Percentiles rank a stretch among this genome's conserved stretches.
These are phyloP conservation scores for Rhodamnia argentea DNA, from an alignment of 345 rosid species.

Conservation along the genomic window DNA sequence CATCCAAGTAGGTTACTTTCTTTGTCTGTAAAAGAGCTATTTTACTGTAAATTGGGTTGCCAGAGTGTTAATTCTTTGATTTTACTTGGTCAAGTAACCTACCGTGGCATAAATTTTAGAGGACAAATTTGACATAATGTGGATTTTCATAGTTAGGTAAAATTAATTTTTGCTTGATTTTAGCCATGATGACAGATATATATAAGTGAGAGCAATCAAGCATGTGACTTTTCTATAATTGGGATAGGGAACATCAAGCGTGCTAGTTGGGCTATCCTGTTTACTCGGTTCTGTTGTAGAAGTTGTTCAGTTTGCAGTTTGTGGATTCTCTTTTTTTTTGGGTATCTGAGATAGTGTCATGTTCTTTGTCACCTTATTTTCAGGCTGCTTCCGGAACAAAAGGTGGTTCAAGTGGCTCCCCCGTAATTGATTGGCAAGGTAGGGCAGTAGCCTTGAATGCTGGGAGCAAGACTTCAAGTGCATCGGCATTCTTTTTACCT, in stretches of 20 bases:
- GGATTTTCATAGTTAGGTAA: not conserved
- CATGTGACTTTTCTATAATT: not conserved
- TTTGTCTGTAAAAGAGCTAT: not conserved
- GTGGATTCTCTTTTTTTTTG: not conserved
- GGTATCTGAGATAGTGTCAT: not conserved
- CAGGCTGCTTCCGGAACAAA: conserved; percentile 98
- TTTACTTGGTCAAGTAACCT: not conserved
- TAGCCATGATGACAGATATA: not conserved
- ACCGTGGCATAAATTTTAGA: not conserved
- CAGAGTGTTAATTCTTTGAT: not conserved
- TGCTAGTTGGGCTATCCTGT: not conserved
- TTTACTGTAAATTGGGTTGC: not conserved
- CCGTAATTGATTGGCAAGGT: conserved; percentile 92
- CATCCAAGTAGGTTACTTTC: conserved; percentile 45
- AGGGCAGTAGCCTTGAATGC: conserved; percentile 97
- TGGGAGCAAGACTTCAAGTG: conserved; percentile 80
- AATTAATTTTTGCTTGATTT: not conserved
- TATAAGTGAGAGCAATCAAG: not conserved
- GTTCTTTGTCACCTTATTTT: conserved; percentile 3
- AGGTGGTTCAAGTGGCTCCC: conserved; percentile 99
- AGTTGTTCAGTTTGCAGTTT: not conserved
- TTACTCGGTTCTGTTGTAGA: not conserved
- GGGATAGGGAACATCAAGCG: not conserved
- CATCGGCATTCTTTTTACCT: conserved; percentile 88
- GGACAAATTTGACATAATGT: not conserved